Conservation (phyloP, 768 basidiomycete species). For the Leccinum broughii region DNA sequence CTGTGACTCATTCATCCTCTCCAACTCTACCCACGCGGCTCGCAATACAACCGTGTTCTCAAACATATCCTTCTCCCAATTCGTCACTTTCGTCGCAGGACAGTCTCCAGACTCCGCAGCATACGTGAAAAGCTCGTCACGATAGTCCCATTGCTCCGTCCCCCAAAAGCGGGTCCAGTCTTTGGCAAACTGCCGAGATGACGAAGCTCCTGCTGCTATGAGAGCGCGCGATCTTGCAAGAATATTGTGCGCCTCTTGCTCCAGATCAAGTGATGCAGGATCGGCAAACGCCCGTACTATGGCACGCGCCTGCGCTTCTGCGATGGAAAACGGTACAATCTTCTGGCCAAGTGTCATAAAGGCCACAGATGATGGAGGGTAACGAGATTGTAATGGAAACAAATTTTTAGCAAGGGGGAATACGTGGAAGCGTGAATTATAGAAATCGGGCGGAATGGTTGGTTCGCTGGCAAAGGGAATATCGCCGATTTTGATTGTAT, state of each 20-base stretch:
- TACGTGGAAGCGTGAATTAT: slow-evolving; percentile 65
- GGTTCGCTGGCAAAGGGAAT: slow-evolving; percentile 44
- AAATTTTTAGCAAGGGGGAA: slow-evolving; percentile 73
- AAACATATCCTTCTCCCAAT: slow-evolving; percentile 65
- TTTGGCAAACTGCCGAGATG: slow-evolving; percentile 46
- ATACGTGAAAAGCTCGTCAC: slow-evolving; percentile 56
- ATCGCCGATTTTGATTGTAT: slow-evolving; percentile 36
- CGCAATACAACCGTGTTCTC: slow-evolving; percentile 47
- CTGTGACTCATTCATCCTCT: slow-evolving; percentile 54
- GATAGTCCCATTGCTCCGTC: slow-evolving; percentile 66
- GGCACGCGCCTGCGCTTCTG: slow-evolving; percentile 76
- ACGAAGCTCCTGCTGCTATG: slow-evolving; percentile 31
- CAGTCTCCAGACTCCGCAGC: slow-evolving; percentile 35
- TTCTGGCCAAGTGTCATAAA: slow-evolving; percentile 62
- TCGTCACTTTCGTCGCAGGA: slow-evolving; percentile 38
- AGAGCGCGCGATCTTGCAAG: slow-evolving; percentile 50
- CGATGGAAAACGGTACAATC: slow-evolving; percentile 72
- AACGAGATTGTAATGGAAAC: slow-evolving; percentile 55
- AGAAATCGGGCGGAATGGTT: slow-evolving; percentile 51
- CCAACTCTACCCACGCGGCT: slow-evolving; percentile 57
- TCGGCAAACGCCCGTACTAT: slow-evolving; percentile 55
- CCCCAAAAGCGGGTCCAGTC: slow-evolving; percentile 55
- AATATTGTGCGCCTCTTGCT: slow-evolving; percentile 49
- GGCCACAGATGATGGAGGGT: slow-evolving; percentile 54
- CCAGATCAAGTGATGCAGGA: slow-evolving; percentile 49